These are phyloP conservation scores for Dalechampia spathulata DNA, from an alignment of 441 rosid species.

Conservation along the genomic window DNA sequence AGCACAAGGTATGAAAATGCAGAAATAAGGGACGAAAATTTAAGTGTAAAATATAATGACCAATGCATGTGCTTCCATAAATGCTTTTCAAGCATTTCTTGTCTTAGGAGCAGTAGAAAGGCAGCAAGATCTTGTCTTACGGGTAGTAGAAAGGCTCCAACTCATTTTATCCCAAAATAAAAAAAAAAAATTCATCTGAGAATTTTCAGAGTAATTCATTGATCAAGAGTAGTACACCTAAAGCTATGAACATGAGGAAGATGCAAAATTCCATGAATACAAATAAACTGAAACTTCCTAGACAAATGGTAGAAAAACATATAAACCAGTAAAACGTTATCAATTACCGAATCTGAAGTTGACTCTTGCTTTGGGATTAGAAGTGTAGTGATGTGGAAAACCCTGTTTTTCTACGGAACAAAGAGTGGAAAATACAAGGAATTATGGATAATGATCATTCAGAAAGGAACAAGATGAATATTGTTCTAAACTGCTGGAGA, in stretches of 20 bases:
- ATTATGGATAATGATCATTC: constrained; percentile 5
- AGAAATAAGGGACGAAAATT: not conserved
- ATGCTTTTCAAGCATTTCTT: not conserved
- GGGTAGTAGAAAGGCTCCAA: no score
- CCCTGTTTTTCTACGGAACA: constrained; percentile 70
- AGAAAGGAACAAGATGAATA: not conserved
- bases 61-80: no score
- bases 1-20: not conserved
- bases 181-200: not conserved
- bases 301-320: not conserved
- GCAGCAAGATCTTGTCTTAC: no score
- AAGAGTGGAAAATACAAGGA: not conserved
- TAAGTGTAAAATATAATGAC: not conserved
- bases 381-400: constrained; percentile 85
- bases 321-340: not conserved
- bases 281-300: not conserved
- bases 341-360: constrained; percentile 83
- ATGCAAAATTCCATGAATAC: not conserved
- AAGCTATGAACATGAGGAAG: not conserved
- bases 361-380: constrained; percentile 96
- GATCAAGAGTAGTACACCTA: not conserved
- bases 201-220: not conserved
- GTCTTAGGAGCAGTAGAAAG: not conserved
- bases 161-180: not conserved
- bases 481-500: no score